phyloP scores from a whole-genome alignment of 306 rosid species.

The Fragaria nilgerrensis region DNA sequence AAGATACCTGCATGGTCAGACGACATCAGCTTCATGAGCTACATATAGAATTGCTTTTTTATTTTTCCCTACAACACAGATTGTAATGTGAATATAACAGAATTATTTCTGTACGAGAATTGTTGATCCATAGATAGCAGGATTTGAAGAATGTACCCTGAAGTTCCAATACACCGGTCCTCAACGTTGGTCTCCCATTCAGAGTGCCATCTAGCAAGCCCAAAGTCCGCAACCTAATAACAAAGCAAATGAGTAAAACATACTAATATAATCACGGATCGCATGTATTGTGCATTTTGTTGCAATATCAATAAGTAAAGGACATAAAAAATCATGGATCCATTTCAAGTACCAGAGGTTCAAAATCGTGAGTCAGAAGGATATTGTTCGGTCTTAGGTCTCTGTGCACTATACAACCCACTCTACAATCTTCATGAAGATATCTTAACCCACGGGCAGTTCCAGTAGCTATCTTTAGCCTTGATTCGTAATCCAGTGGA shows the following conservation, averaged over 20 bases:
- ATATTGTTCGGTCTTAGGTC: conserved; percentile 87
- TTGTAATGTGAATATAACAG: background rate
- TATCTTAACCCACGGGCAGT: conserved; percentile 85
- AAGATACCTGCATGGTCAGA: conserved; percentile 60
- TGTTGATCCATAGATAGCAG: background rate
- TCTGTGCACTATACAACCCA: conserved; percentile 90
- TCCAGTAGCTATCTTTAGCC: conserved; percentile 77
- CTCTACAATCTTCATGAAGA: conserved; percentile 98
- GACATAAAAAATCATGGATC: background rate
- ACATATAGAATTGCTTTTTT: background rate
- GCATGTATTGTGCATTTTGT: background rate
- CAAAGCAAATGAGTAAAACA: conserved; percentile 19
- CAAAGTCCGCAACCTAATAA: conserved; percentile 82
- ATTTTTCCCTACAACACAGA: background rate
- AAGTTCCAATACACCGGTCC: conserved; percentile 61
- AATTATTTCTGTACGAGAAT: background rate
- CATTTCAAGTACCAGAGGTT: conserved; percentile 61
- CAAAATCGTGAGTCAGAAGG: conserved; percentile 89
- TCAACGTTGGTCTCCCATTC: conserved; percentile 65
- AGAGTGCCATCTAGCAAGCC: conserved; percentile 88
- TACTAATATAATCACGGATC: background rate
- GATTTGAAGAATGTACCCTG: conserved; percentile 51
- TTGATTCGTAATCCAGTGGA: conserved; percentile 64
- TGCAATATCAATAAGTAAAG: background rate
- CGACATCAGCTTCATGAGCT: conserved; percentile 17